Evolutionary conservation across 768 basidiomycete genomes (phyloP).

Genomic region (Russula abietina): DNA sequence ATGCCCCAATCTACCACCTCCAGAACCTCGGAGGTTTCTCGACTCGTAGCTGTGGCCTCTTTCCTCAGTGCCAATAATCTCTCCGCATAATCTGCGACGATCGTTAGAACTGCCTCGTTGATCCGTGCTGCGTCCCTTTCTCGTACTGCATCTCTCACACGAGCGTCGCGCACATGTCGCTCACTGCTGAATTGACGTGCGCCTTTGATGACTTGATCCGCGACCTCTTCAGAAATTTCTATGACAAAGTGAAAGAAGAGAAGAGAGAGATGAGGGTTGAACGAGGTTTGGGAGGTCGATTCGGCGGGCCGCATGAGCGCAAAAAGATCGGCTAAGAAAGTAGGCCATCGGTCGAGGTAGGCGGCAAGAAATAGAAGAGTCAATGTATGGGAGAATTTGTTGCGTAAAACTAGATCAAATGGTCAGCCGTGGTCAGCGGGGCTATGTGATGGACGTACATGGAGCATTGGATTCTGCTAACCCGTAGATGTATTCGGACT

Average conservation of each 20-base stretch:
- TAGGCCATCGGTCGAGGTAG: conserved; percentile 80
- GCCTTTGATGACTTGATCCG: conserved; percentile 88
- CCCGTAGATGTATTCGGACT: conserved; percentile 83
- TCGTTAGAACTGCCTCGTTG: conserved; percentile 81
- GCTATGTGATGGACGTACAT: conserved; percentile 49
- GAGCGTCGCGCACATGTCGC: conserved; percentile 74
- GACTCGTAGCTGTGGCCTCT: conserved; percentile 38
- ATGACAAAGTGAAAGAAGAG: conserved; percentile 88
- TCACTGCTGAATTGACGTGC: conserved; percentile 66
- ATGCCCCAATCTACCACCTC: conserved; percentile 93
- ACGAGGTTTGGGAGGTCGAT: conserved; percentile 48
- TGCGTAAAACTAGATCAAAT: conserved; percentile 64
- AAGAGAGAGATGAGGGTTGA: conserved; percentile 80
- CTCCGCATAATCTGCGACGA: conserved; percentile 66
- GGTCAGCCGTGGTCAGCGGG: conserved; percentile 17
- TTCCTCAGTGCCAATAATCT: conserved; percentile 50
- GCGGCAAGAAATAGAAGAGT: conserved; percentile 85
- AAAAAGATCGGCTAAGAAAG: conserved; percentile 77
- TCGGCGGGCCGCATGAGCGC: conserved; percentile 61
- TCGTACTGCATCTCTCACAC: conserved; percentile 84
- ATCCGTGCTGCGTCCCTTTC: conserved; percentile 82
- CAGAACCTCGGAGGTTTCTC: conserved; percentile 50
- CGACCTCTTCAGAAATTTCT: conserved; percentile 96
- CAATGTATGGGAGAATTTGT: conserved; percentile 90
- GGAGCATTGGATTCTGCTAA: conserved; percentile 72